Percentiles rank a stretch among this genome's conserved stretches.
phyloP scores from a whole-genome alignment of 2,329 filamentous ascomycete species.

The Pseudofabraea citricarpa region DNA sequence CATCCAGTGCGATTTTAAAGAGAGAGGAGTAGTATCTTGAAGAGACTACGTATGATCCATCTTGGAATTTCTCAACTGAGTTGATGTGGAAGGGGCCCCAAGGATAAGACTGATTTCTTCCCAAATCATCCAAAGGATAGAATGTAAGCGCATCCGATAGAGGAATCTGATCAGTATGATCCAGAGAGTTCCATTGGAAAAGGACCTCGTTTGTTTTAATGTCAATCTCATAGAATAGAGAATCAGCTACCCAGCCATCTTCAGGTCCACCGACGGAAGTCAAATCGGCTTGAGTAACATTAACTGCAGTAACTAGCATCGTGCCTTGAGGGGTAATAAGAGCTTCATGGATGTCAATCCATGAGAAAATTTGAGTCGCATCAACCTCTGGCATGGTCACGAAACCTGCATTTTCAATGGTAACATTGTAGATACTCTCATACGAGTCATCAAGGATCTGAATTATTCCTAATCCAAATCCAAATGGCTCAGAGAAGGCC shows the following conservation, averaged over 20 bases:
- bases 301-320: slow-evolving; percentile 5
- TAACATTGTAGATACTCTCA: not conserved
- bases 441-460: not conserved
- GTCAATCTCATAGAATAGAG: slow-evolving; percentile 37
- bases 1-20: too few species aligned
- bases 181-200: slow-evolving; percentile 36
- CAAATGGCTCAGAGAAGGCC: not conserved
- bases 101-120: slow-evolving; percentile 9
- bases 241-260: slow-evolving; percentile 31
- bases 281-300: slow-evolving; percentile 27
- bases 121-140: not conserved
- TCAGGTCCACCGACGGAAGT: slow-evolving; percentile 26
- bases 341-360: not conserved
- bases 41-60: slow-evolving; percentile 22
- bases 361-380: too few species aligned
- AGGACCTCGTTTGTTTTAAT: slow-evolving; percentile 33
- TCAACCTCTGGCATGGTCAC: not conserved
- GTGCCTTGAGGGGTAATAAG: not conserved
- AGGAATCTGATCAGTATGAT: slow-evolving; percentile 19
- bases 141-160: not conserved
- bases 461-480: not conserved
- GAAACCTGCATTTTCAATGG: not conserved
- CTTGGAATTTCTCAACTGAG: slow-evolving; percentile 17
- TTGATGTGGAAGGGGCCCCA: slow-evolving; percentile 27
- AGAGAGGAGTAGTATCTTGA: slow-evolving; percentile 18